Percentiles rank a stretch among this genome's conserved stretches.
Conservation (phyloP, 2,329 filamentous ascomycete species). For the Cladosporium sphaerospermum region DNA sequence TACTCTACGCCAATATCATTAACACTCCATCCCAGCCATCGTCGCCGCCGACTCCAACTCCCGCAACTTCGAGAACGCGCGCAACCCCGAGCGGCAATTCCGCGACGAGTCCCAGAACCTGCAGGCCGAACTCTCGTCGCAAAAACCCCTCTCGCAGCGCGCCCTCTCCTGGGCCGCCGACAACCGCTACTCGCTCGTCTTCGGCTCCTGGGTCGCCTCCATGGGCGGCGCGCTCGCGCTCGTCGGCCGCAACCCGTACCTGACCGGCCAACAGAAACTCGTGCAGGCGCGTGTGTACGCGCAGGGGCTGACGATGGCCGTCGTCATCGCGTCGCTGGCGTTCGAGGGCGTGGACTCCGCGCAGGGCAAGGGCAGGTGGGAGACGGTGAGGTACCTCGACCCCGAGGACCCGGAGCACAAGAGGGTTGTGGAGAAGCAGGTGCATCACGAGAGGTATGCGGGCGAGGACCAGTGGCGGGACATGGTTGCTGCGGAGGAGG, state of each 20-base stretch:
- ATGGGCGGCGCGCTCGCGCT: constrained; percentile 70
- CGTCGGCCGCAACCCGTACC: constrained; percentile 70
- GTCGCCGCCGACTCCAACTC: constrained; percentile 73
- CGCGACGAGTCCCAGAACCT: constrained; percentile 56
- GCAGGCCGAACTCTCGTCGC: constrained; percentile 46
- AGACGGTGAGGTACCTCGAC: constrained; percentile 75
- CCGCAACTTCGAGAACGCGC: constrained; percentile 62
- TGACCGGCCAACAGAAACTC: constrained; percentile 74
- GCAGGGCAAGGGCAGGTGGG: constrained; percentile 70
- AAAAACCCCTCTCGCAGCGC: constrained; percentile 54
- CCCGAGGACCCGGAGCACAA: constrained; percentile 77
- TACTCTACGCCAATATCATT: no score
- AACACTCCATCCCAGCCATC: constrained; percentile 48
- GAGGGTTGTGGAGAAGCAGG: constrained; percentile 75
- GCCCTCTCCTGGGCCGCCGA: constrained; percentile 67
- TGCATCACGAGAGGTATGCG: constrained; percentile 80
- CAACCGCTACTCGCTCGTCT: constrained; percentile 83
- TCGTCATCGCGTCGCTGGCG: constrained; percentile 73
- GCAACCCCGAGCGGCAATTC: constrained; percentile 64
- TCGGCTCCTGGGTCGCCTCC: constrained; percentile 70
- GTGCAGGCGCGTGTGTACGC: constrained; percentile 94
- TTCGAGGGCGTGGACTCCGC: constrained; percentile 77
- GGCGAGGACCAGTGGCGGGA: constrained; percentile 93
- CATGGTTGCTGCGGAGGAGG: constrained; percentile 77
- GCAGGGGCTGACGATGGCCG: constrained; percentile 78